Base-by-base conservation (phyloP, 345 rosid genomes). In the Camelina hispida region DNA sequence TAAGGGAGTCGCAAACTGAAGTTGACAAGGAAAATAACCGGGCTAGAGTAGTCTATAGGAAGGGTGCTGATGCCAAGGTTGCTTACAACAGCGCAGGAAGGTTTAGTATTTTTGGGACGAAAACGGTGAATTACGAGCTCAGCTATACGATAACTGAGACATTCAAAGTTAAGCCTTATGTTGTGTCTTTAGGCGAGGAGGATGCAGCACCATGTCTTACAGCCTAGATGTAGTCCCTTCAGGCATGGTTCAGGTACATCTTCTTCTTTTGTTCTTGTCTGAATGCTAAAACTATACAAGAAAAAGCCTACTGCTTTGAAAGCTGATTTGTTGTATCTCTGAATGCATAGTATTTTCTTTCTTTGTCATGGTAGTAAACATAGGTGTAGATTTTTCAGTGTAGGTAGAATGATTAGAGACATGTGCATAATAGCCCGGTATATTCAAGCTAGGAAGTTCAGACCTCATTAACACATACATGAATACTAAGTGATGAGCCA, bases 1-100 rank as follows among this genome's bases (percentile, higher is more conserved):
- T 93, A 79, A 81, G 60, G 66, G 97, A 88, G 82, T 81, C 83
- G 6, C 87, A 91, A 74, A 93, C 98, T 12, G 89, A 88, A 68
- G 82, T 91, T 28, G 97, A 91, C 79, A 81, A 55, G 54, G 87
- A 88, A 69, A 79, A 87, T 9, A 83, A 84, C 78, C 90, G 94
- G 11, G 98, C 97, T n/a, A 89, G 96, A 83, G 93, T 89, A 79
- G 96, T 93, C 58, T 93, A 83, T 63, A 91, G 77, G 88, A 88
- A 75, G 66, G 78, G 86, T 61, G 76, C 82, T 16, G 97, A 93
- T 81, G 98, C 97, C 1, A 85, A 91, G 82, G 83, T 86, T 76
- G 97, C 98, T 63, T 84, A 81, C 74, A 84, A 84, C 34, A 93
- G 98, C 73, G 93, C 93, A 23, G 81, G 86, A 30, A 91, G 82